Percentiles rank a stretch among this genome's conserved stretches.
Conservation (phyloP, 305 asterid genomes). For the Rubia tinctorum region DNA sequence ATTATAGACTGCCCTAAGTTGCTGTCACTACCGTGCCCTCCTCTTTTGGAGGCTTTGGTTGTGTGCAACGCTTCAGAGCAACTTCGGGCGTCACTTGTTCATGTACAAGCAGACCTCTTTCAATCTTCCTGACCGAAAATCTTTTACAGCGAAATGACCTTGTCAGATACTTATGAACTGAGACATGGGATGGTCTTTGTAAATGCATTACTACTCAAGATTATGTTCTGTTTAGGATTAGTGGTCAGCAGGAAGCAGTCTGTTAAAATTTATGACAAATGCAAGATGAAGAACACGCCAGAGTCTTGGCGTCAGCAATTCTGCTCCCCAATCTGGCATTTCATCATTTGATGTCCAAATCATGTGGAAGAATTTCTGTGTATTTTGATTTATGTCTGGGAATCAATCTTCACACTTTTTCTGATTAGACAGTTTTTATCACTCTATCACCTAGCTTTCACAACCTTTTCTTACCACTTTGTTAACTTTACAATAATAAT, state of each 20-base stretch:
- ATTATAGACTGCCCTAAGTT: constrained; percentile 13
- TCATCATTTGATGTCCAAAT: background rate
- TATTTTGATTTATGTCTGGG: background rate
- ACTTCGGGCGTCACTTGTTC: constrained; percentile 1
- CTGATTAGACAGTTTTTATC: background rate
- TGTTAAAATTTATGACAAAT: too few relatives aligned
- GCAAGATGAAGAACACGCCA: too few relatives aligned
- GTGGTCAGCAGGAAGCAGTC: too few relatives aligned
- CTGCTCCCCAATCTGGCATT: too few relatives aligned
- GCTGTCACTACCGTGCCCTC: constrained; percentile 5
- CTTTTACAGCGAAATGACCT: background rate
- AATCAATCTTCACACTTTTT: background rate
- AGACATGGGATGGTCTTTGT: too few relatives aligned
- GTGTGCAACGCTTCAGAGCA: background rate
- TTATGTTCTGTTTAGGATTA: too few relatives aligned
- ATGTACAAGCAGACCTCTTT: constrained; percentile 4
- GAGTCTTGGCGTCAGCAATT: too few relatives aligned
- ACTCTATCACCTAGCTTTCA: background rate
- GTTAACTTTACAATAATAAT: background rate
- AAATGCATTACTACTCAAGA: too few relatives aligned
- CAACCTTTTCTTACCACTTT: background rate
- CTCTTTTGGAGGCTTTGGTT: constrained; percentile 12
- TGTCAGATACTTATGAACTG: too few relatives aligned
- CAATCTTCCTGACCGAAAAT: background rate
- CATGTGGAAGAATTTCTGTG: background rate